These are phyloP conservation scores for Sutorius australiensis DNA, from an alignment of 768 basidiomycete species.

Conservation along the genomic window DNA sequence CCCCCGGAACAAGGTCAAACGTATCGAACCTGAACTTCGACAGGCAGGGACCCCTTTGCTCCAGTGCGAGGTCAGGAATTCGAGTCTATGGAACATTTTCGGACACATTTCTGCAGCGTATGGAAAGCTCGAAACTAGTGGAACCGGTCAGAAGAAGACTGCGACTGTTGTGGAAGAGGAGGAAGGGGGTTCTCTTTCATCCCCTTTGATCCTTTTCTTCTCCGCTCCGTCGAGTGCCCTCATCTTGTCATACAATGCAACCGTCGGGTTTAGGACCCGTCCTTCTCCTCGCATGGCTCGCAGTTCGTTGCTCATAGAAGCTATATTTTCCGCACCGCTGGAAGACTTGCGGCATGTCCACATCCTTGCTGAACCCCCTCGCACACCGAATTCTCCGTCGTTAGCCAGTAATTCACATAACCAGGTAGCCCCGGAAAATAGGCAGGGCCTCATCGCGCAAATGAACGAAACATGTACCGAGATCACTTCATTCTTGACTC, in stretches of 20 bases:
- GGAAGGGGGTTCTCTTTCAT: conserved; percentile 13
- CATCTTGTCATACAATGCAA: conserved; percentile 10
- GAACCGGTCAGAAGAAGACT: conserved; percentile 14
- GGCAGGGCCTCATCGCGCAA: conserved; percentile 12
- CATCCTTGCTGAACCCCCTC: conserved; percentile 23
- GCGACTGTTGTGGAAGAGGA: conserved; percentile 19
- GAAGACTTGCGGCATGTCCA: conserved; percentile 20
- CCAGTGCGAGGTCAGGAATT: conserved; percentile 21
- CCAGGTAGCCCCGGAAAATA: conserved; percentile 5
- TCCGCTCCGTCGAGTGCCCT: conserved; percentile 15
- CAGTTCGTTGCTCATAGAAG: background rate
- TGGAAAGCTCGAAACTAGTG: conserved; percentile 18
- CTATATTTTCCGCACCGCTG: conserved; percentile 21
- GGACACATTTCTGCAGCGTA: conserved; percentile 18
- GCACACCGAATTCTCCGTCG: conserved; percentile 1
- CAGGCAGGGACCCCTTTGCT: conserved; percentile 21
- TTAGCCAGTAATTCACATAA: background rate
- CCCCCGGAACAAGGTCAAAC: conserved; percentile 25
- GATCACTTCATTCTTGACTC: conserved; percentile 18
- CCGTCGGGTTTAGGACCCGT: conserved; percentile 19
- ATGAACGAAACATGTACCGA: conserved; percentile 15
- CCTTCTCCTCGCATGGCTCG: conserved; percentile 11
- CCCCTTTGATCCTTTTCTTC: conserved; percentile 27
- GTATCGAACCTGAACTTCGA: conserved; percentile 24
- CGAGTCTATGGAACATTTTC: conserved; percentile 16